Base-by-base conservation (phyloP, 805 yeast genomes). In the Wickerhamomyces chaumierensis region DNA sequence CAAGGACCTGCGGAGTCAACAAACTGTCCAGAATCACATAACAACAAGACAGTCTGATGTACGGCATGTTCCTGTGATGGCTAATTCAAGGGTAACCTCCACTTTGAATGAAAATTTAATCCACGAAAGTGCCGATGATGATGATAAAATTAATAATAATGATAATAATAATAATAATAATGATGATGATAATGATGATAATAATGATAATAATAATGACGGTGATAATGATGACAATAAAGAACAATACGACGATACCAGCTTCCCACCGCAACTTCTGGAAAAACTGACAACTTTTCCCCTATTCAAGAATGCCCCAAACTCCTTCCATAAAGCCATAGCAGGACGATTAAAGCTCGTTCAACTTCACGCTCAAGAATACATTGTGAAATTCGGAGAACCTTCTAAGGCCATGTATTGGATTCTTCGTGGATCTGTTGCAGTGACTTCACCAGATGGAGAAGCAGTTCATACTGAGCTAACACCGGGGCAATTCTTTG, bases 371-470 rank as follows among this genome's bases (percentile, higher is more conserved):
- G 78, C 88, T 0, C 84, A 79, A 47, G 81, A 77, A 43, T 77
- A 73, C 52, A 76, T 81, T 29, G 75, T 81, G 34, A 75, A 74
- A 41, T 73, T 68, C 45, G 88, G 90, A 2, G 87, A 81, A 46
- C 80, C 78, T 1, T 77, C 86, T 2, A 71, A 70, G 47, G 72
- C 88, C 17, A 80, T 82, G 84, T 81, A 80, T 51, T 81, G 90
- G 87, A 77, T 81, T 31, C 56, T 81, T 14, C 71, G 81, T 49
- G 92, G 92, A 3, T 68, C 78, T 0, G 90, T 81, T 3, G 74
- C 76, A n/a, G 85, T 82, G 12, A 74, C 86, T 0, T 75, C 84
- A 13, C 71, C 82, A 1, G 92, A 81, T 52, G 88, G 86, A 21
- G 90, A 81, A 57, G 71, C 82, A 3, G 66, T 75, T 3, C 78